These are phyloP conservation scores for Rhizopogon vesiculosus DNA, from an alignment of 768 basidiomycete genomes.

Conservation along the genomic window DNA sequence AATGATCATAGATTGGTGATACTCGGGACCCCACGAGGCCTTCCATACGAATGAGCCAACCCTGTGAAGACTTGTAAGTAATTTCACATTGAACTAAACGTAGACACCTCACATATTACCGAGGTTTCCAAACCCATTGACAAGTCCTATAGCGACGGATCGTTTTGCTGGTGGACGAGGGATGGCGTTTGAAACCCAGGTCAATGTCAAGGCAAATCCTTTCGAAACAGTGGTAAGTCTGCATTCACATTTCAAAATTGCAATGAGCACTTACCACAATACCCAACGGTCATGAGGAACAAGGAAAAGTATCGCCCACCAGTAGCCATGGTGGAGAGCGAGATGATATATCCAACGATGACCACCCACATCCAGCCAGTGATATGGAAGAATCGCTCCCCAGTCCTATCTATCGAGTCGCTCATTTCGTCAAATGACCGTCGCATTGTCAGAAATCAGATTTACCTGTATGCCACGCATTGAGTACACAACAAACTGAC, in stretches of 20 bases:
- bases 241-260: neutral
- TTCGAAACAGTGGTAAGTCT: neutral
- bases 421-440: neutral
- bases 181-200: slow-evolving; percentile 60
- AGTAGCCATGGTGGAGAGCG: slow-evolving; percentile 44
- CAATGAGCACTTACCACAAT: slow-evolving; percentile 28
- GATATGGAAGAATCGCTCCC: slow-evolving; percentile 65
- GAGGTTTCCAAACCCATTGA: slow-evolving; percentile 56
- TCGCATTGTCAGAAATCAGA: slow-evolving; percentile 3
- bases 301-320: slow-evolving; percentile 54
- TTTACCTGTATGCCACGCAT: slow-evolving; percentile 52
- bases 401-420: slow-evolving; percentile 41
- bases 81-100: neutral
- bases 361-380: slow-evolving; percentile 52
- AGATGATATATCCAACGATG: slow-evolving; percentile 57
- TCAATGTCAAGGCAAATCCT: slow-evolving; percentile 42
- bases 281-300: slow-evolving; percentile 61
- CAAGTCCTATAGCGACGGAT: slow-evolving; percentile 55
- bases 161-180: slow-evolving; percentile 52
- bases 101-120: slow-evolving; percentile 47
- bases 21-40: slow-evolving; percentile 54
- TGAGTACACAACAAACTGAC: slow-evolving; percentile 42
- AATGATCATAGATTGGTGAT: slow-evolving; percentile 60
- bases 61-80: slow-evolving; percentile 23
- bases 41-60: slow-evolving; percentile 63